Evolutionary conservation across 345 rosid species (phyloP).

Genomic region (Gossypium herbaceum): DNA sequence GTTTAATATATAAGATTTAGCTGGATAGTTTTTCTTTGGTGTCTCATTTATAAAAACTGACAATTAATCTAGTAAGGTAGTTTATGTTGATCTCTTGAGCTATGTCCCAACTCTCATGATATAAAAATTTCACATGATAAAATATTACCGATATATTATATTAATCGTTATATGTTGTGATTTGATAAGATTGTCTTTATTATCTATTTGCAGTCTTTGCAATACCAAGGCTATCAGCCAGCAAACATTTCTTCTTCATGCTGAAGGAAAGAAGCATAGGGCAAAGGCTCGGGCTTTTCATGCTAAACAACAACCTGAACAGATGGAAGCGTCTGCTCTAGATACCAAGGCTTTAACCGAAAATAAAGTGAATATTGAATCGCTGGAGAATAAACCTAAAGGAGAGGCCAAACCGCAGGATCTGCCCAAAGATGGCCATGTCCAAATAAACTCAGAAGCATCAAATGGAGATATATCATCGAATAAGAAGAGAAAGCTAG

Average conservation of each 20-base stretch:
- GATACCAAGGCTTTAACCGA: slow-evolving; percentile 31
- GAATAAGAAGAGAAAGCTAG: slow-evolving; percentile 58
- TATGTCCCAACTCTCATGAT: not conserved
- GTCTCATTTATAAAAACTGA: not conserved
- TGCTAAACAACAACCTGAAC: slow-evolving; percentile 49
- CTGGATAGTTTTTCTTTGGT: not conserved
- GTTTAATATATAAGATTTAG: not conserved
- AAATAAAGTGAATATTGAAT: slow-evolving; percentile 27
- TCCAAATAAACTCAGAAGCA: slow-evolving; percentile 13
- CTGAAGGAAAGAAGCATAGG: slow-evolving; percentile 90
- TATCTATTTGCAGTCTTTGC: slow-evolving; percentile 54
- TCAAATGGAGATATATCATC: slow-evolving; percentile 32
- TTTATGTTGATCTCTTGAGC: not conserved
- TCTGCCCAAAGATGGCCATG: slow-evolving; percentile 16
- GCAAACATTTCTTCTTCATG: slow-evolving; percentile 53
- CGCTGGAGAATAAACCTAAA: slow-evolving; percentile 6
- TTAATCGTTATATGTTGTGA: not conserved
- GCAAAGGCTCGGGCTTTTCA: slow-evolving; percentile 70
- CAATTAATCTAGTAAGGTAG: not conserved
- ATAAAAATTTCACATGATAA: not conserved
- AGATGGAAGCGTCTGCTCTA: slow-evolving; percentile 32
- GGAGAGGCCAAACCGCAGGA: slow-evolving; percentile 35
- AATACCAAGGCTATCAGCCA: slow-evolving; percentile 48
- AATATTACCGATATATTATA: not conserved
- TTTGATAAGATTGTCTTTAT: not conserved